Percentiles rank a stretch among this genome's conserved stretches.
These are phyloP conservation scores for Sungouiozyma intestinalis DNA, from an alignment of 805 yeast genomes.

Conservation along the genomic window DNA sequence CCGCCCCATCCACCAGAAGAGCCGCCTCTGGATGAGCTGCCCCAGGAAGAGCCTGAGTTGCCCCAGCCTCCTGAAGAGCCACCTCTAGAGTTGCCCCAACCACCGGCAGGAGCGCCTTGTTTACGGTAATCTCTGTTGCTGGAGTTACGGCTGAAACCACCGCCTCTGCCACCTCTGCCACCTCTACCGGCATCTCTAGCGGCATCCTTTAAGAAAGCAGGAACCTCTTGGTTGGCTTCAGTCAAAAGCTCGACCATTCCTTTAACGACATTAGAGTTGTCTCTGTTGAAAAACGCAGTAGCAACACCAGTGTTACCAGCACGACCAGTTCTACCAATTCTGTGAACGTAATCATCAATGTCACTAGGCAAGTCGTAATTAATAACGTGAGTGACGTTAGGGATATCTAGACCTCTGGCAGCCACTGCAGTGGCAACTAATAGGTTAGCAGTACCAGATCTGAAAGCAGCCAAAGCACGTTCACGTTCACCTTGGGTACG, in stretches of 20 bases:
- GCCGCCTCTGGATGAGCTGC: conserved; percentile 23
- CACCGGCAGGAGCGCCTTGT: conserved; percentile 16
- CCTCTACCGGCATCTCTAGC: conserved; percentile 66
- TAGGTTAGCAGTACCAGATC: conserved; percentile 83
- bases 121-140: conserved; percentile 45
- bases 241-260: conserved; percentile 76
- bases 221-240: conserved; percentile 98
- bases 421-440: conserved; percentile 99
- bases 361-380: conserved; percentile 96
- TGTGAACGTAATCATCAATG: conserved; percentile 96
- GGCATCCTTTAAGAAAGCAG: conserved; percentile 71
- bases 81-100: conserved; percentile 20
- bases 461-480: conserved; percentile 89
- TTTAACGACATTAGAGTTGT: conserved; percentile 79
- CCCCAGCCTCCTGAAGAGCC: conserved; percentile 23
- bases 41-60: conserved; percentile 12
- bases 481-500: conserved; percentile 97
- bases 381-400: conserved; percentile 95
- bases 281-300: conserved; percentile 96
- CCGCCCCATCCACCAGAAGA: conserved; percentile 29
- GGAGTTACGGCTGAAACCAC: conserved; percentile 30
- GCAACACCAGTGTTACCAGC: conserved; percentile 99
- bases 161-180: conserved; percentile 43
- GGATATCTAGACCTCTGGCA: conserved; percentile 99
- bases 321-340: conserved; percentile 99